These are phyloP conservation scores for Fusarium stilboides DNA, from an alignment of 2,329 filamentous ascomycete species.

Conservation along the genomic window DNA sequence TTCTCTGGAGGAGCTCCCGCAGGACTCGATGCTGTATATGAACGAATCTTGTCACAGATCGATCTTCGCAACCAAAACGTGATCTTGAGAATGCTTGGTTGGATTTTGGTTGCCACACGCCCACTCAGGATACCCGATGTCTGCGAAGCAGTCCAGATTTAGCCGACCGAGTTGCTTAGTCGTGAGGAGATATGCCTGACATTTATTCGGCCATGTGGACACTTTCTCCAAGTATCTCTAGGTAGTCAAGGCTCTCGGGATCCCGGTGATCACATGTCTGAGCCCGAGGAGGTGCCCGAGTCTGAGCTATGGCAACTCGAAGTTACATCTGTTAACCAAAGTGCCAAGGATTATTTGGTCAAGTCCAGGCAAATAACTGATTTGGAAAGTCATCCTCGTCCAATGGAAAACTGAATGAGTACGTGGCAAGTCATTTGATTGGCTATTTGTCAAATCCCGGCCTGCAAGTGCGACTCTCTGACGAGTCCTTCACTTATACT, in stretches of 20 bases:
- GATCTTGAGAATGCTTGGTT: constrained; percentile 1
- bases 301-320: background rate
- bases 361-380: rapidly evolving
- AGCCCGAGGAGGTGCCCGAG: background rate
- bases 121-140: constrained; percentile 12
- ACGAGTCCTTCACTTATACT: too few relatives aligned
- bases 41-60: background rate
- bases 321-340: constrained; percentile 18
- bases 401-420: background rate
- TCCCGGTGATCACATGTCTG: too few relatives aligned
- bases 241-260: too few relatives aligned
- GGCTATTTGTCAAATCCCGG: too few relatives aligned
- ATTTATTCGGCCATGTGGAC: constrained; percentile 1
- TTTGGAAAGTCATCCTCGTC: background rate
- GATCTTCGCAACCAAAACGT: background rate
- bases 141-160: constrained; percentile 10
- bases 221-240: constrained; percentile 19
- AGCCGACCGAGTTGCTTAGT: background rate
- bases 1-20: rapidly evolving
- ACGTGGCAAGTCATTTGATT: background rate
- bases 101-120: background rate
- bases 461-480: too few relatives aligned
- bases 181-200: constrained; percentile 13
- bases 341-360: constrained; percentile 3
- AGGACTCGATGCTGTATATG: background rate